Evolutionary conservation across 163 green algal species (phyloP).

Genomic region (Chlorella variabilis): DNA sequence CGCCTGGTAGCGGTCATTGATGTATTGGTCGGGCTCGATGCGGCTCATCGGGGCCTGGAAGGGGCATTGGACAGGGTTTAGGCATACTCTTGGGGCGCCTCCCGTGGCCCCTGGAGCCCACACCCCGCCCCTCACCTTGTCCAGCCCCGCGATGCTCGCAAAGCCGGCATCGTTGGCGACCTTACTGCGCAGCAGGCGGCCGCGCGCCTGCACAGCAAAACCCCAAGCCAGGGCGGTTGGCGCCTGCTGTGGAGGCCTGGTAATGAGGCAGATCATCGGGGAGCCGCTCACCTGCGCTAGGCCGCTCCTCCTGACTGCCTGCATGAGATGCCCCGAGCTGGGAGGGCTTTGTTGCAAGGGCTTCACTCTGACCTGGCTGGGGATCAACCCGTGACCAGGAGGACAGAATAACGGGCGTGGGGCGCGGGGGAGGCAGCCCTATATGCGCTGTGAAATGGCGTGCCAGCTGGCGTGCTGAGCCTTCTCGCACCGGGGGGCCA

Average conservation of each 20-base stretch:
- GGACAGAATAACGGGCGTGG: no score
- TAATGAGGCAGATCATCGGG: not conserved
- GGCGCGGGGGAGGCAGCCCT: no score
- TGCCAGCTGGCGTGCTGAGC: no score
- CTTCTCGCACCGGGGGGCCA: no score
- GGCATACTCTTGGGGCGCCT: not conserved
- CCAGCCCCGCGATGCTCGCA: slow-evolving; percentile 39
- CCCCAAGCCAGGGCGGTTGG: not conserved
- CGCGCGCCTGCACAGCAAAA: slow-evolving; percentile 36
- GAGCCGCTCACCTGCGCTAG: slow-evolving; percentile 13
- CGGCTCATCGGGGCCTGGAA: slow-evolving; percentile 81
- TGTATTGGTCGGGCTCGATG: slow-evolving; percentile 76
- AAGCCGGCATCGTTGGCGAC: slow-evolving; percentile 16
- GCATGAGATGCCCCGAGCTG: slow-evolving; percentile 1
- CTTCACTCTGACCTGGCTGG: not conserved
- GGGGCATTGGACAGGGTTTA: not conserved
- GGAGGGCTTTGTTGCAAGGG: not conserved
- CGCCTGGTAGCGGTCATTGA: slow-evolving; percentile 89
- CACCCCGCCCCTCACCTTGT: slow-evolving; percentile 39
- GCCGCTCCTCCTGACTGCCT: slow-evolving; percentile 4
- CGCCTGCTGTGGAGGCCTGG: not conserved
- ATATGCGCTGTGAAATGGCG: no score
- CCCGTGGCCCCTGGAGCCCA: not conserved
- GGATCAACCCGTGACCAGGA: not conserved
- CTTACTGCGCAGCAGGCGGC: slow-evolving; percentile 25